These are phyloP conservation scores for Saccharomyces hybrid DNA, from an alignment of 1,139 yeast species.

Conservation along the genomic window DNA sequence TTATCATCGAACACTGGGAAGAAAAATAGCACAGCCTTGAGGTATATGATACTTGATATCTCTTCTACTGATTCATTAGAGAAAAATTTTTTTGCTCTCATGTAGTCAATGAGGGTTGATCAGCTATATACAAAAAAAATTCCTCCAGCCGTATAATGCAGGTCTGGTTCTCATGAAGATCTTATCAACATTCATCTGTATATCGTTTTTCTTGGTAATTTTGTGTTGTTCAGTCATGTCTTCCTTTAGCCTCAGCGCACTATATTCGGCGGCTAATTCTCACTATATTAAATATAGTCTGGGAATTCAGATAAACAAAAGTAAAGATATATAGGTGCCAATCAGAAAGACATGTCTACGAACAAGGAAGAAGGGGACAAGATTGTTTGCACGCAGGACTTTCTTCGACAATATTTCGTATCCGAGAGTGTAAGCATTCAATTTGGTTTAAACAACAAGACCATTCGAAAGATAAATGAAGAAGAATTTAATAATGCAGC, in stretches of 20 bases:
- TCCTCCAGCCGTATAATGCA: no score
- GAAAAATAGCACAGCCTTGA: background rate
- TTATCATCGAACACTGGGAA: background rate
- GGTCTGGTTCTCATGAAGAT: no score
- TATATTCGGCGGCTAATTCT: background rate
- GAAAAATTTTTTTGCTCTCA: no score
- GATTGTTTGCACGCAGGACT: background rate
- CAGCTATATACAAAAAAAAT: no score
- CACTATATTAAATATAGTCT: background rate
- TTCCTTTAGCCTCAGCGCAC: background rate
- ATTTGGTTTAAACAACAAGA: background rate
- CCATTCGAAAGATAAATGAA: background rate
- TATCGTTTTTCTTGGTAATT: background rate
- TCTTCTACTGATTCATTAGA: no score
- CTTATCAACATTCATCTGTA: background rate
- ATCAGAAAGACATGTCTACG: background rate
- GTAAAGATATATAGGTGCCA: background rate
- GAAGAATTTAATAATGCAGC: background rate
- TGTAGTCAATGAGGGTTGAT: no score
- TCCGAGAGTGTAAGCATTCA: background rate
- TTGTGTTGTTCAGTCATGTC: background rate
- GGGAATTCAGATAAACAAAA: background rate
- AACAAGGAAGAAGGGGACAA: background rate
- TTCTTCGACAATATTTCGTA: background rate
- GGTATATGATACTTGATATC: background rate